Percentiles rank a stretch among this genome's conserved stretches.
Evolutionary conservation across 1,284 basidiomycete genomes (phyloP).

Genomic region (Irpex sp.): DNA sequence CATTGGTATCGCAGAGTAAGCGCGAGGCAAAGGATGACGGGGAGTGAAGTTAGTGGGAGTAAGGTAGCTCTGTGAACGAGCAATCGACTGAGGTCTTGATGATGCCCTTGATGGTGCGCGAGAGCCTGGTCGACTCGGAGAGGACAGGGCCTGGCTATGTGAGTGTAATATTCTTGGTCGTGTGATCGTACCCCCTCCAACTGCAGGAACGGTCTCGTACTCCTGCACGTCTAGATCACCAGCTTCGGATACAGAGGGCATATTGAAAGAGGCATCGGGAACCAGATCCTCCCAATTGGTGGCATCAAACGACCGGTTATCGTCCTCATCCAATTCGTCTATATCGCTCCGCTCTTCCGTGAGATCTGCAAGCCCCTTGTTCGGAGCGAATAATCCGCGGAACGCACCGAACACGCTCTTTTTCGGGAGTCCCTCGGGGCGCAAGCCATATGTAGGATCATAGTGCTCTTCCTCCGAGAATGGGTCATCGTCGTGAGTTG

Average conservation of each 20-base stretch:
- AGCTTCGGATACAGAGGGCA: constrained; percentile 25
- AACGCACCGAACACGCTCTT: constrained; percentile 73
- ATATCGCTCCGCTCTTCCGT: constrained; percentile 60
- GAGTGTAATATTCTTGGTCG: constrained; percentile 61
- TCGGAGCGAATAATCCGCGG: constrained; percentile 63
- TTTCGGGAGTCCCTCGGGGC: constrained; percentile 81
- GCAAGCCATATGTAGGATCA: constrained; percentile 97
- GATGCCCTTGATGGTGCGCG: constrained; percentile 10
- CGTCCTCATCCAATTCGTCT: constrained; percentile 41
- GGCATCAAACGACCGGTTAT: constrained; percentile 50
- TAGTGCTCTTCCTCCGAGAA: constrained; percentile 88
- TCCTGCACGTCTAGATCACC: constrained; percentile 22
- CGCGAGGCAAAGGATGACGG: neutral
- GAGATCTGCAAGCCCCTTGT: constrained; percentile 76
- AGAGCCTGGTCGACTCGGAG: constrained; percentile 12
- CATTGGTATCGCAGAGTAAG: neutral
- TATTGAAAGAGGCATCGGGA: constrained; percentile 29
- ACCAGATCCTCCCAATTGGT: constrained; percentile 64
- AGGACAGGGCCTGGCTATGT: constrained; percentile 39
- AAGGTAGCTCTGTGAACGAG: neutral
- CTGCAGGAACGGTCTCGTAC: constrained; percentile 50
- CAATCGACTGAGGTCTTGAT: constrained; percentile 7
- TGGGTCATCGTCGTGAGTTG: constrained; percentile 39
- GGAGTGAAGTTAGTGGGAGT: neutral
- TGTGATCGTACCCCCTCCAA: constrained; percentile 62